A percentile compares a stretch with the other conserved stretches of the same genome.
These are phyloP conservation scores for Phialocephala subalpina DNA, from an alignment of 2,329 filamentous ascomycete species.

Conservation along the genomic window DNA sequence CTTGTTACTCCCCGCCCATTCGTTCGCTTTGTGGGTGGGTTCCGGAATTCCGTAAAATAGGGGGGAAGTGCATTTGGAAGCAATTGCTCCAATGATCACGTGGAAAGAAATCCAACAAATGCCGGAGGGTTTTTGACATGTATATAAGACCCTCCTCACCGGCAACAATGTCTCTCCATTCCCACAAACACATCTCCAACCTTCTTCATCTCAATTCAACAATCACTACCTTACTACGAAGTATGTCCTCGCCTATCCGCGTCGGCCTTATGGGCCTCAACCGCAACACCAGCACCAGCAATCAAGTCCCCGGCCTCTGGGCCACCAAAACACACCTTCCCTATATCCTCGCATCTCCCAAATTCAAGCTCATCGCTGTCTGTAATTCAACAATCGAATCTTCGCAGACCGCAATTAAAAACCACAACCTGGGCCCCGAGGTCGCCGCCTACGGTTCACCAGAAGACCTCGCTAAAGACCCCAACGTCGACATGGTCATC, in stretches of 20 bases:
- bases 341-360: conserved; percentile 25
- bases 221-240: no score
- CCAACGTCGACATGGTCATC: conserved; percentile 56
- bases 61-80: conserved; percentile 5
- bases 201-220: not conserved
- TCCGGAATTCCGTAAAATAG: not conserved
- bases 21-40: not conserved
- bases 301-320: conserved; percentile 49
- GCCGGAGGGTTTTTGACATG: not conserved
- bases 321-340: conserved; percentile 64
- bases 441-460: conserved; percentile 53
- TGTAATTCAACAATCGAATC: conserved; percentile 55
- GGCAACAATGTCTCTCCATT: not conserved
- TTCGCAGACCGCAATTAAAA: conserved; percentile 50
- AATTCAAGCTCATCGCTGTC: conserved; percentile 55
- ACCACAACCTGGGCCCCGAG: conserved; percentile 46
- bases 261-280: conserved; percentile 33
- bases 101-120: not conserved
- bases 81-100: not conserved
- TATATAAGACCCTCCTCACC: not conserved
- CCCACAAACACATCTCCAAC: not conserved
- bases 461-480: conserved; percentile 52
- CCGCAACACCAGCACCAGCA: not conserved
- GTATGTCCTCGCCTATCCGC: conserved; percentile 25
- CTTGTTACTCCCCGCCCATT: not conserved